These are phyloP conservation scores for Populus tremula DNA, from an alignment of 345 rosid species.

Conservation along the genomic window DNA sequence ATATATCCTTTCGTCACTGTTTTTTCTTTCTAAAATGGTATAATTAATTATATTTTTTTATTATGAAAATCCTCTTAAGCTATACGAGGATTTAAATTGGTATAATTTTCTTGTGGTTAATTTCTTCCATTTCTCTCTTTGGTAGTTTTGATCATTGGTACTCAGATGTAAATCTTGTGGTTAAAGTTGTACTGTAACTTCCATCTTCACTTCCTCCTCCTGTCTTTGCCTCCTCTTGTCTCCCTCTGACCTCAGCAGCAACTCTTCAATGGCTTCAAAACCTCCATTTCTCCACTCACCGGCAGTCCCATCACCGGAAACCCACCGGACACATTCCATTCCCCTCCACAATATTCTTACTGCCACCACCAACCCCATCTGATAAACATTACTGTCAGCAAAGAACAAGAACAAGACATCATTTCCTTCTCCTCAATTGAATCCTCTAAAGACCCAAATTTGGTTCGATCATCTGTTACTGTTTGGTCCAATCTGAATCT, in stretches of 20 bases:
- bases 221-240: not conserved
- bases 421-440: slow-evolving; percentile 29
- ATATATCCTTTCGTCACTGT: too few species aligned
- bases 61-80: too few species aligned
- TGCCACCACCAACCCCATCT: not conserved
- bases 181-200: too few species aligned
- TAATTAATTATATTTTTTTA: too few species aligned
- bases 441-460: slow-evolving; percentile 1
- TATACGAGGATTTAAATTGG: too few species aligned
- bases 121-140: too few species aligned
- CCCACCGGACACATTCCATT: slow-evolving; percentile 9
- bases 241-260: not conserved
- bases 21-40: too few species aligned
- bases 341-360: slow-evolving; percentile 26
- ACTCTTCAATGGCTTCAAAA: slow-evolving; percentile 38
- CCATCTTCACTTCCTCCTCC: not conserved
- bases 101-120: too few species aligned
- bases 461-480: slow-evolving; percentile 31
- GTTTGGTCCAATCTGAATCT: slow-evolving; percentile 54
- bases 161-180: too few species aligned
- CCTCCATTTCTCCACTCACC: slow-evolving; percentile 26
- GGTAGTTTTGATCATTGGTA: too few species aligned
- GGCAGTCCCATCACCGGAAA: slow-evolving; percentile 1
- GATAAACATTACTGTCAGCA: not conserved
- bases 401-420: slow-evolving; percentile 12